These are phyloP conservation scores for Musa acuminata DNA, from an alignment of 176 grass and related monocot species.

Conservation along the genomic window DNA sequence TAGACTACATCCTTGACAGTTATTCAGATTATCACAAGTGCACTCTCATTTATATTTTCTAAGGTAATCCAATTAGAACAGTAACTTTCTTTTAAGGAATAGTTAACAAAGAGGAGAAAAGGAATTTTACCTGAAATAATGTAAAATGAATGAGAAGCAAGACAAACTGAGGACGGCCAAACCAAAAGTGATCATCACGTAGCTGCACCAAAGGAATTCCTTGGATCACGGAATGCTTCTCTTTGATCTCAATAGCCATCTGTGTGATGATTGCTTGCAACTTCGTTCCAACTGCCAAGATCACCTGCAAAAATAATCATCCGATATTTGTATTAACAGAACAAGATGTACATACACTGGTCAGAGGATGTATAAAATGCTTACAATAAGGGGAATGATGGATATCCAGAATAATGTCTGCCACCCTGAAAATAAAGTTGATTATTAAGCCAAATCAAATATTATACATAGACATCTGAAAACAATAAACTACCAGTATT, in stretches of 20 bases:
- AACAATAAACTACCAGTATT: too few relatives aligned
- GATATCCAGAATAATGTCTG: slow-evolving; percentile 57
- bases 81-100: slow-evolving; percentile 14
- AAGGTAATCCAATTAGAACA: too few relatives aligned
- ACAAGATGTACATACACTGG: not conserved
- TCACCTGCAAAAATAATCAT: slow-evolving; percentile 35
- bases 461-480: too few relatives aligned
- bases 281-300: slow-evolving; percentile 73
- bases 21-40: too few relatives aligned
- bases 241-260: slow-evolving; percentile 81
- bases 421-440: slow-evolving; percentile 34
- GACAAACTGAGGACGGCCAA: slow-evolving; percentile 56
- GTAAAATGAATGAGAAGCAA: slow-evolving; percentile 9
- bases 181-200: slow-evolving; percentile 70
- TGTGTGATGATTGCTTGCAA: slow-evolving; percentile 69
- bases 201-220: slow-evolving; percentile 26
- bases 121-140: slow-evolving; percentile 53
- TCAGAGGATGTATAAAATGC: slow-evolving; percentile 15
- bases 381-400: slow-evolving; percentile 55
- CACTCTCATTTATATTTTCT: too few relatives aligned
- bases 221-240: slow-evolving; percentile 52
- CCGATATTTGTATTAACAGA: not conserved
- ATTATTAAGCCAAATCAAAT: too few relatives aligned
- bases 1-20: too few relatives aligned
- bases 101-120: not conserved